phyloP scores from a whole-genome alignment of 2,329 filamentous ascomycete genomes.

The Beauveria caledonica region DNA sequence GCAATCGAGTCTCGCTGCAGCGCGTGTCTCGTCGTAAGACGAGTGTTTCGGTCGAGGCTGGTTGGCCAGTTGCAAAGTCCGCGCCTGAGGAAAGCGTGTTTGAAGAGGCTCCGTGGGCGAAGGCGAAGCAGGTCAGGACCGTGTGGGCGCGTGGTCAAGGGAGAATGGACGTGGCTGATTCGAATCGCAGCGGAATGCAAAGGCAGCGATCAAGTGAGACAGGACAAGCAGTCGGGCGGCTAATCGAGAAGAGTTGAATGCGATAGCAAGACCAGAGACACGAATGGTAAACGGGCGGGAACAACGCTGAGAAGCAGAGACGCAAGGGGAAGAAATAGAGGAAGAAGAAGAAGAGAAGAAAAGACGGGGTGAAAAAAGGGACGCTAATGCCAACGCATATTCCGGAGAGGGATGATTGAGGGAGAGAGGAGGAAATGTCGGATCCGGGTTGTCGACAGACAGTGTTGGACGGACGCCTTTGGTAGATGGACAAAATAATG shows the following conservation, averaged over 20 bases:
- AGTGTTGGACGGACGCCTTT: neutral
- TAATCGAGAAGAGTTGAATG: slow-evolving; percentile 4
- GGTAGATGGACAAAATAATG: neutral
- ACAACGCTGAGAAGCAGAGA: neutral
- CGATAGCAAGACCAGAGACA: neutral
- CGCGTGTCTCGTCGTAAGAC: slow-evolving; percentile 2
- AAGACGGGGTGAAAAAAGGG: neutral
- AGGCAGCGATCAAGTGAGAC: slow-evolving; percentile 17
- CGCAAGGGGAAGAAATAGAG: neutral
- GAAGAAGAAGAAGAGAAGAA: neutral
- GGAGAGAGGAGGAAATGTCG: neutral
- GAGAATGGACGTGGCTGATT: slow-evolving; percentile 12
- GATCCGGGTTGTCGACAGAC: neutral
- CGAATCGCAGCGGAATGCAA: slow-evolving; percentile 18
- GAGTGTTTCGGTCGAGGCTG: neutral
- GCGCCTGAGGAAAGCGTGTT: neutral
- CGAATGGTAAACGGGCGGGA: slow-evolving; percentile 15
- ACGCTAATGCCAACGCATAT: slow-evolving; percentile 2
- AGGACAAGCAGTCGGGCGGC: slow-evolving; percentile 13
- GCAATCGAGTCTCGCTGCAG: neutral
- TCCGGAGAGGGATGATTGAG: neutral
- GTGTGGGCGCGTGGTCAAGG: slow-evolving; percentile 8
- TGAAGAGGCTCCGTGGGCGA: neutral
- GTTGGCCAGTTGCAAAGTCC: neutral
- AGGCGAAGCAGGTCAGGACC: neutral